Evolutionary conservation across 2,329 filamentous ascomycete species (phyloP).

Genomic region (Neofusicoccum ribis): DNA sequence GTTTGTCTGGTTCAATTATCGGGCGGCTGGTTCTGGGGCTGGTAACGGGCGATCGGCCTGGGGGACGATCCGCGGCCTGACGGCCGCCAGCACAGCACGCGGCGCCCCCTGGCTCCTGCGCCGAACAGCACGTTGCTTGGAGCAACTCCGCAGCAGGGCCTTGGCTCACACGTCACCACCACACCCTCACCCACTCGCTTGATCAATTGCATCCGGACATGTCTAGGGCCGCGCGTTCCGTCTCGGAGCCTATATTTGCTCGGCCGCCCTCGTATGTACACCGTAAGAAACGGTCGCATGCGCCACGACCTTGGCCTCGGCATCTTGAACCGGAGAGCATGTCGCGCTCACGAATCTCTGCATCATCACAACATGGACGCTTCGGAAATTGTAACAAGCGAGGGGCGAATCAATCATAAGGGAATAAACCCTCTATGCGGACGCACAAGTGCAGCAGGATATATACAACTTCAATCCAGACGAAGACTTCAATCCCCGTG

Average conservation of each 20-base stretch:
- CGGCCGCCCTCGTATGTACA: too few relatives aligned
- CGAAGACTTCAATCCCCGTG: too few relatives aligned
- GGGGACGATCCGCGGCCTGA: not conserved
- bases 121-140: not conserved
- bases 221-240: not conserved
- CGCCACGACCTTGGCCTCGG: not conserved
- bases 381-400: too few relatives aligned
- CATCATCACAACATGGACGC: too few relatives aligned
- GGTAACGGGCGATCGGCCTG: not conserved
- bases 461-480: too few relatives aligned
- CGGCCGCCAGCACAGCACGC: not conserved
- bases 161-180: constrained; percentile 12
- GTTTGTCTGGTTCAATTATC: constrained; percentile 1
- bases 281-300: not conserved
- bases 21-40: constrained; percentile 14
- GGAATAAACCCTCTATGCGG: too few relatives aligned
- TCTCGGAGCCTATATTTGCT: not conserved
- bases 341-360: too few relatives aligned
- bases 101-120: constrained; percentile 1
- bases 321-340: not conserved
- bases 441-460: too few relatives aligned
- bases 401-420: too few relatives aligned
- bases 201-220: not conserved
- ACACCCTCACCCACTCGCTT: not conserved
- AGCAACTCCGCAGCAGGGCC: constrained; percentile 1